Evolutionary conservation across 345 rosid genomes (phyloP).

Genomic region (Camelina sativa): DNA sequence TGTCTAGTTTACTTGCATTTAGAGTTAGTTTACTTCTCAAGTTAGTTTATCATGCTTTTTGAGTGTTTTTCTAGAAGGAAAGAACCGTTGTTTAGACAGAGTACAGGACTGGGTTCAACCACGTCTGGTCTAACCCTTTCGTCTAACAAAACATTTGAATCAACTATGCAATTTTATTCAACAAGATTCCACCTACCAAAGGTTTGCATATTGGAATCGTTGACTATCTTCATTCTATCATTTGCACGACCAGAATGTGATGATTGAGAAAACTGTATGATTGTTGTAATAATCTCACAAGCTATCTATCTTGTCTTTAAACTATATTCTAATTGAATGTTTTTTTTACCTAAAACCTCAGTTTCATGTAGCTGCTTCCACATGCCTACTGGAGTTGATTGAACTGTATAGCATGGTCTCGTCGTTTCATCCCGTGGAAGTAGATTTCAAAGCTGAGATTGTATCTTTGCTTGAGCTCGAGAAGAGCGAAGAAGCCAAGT

Average conservation of each 20-base stretch:
- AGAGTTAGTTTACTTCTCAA: not conserved
- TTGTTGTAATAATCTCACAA: not conserved
- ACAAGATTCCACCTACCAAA: not conserved
- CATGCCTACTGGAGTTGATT: slow-evolving; percentile 63
- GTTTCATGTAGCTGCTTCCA: slow-evolving; percentile 90
- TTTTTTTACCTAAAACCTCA: slow-evolving; percentile 31
- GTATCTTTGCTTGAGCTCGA: slow-evolving; percentile 65
- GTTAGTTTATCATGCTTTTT: not conserved
- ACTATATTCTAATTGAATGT: not conserved
- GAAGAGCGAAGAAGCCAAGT: slow-evolving; percentile 79
- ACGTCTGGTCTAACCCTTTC: not conserved
- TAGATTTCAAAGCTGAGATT: slow-evolving; percentile 57
- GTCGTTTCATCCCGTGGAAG: slow-evolving; percentile 39
- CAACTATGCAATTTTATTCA: not conserved
- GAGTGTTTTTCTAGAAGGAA: not conserved
- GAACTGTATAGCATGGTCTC: slow-evolving; percentile 51
- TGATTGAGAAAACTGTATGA: slow-evolving; percentile 20
- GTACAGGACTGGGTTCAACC: not conserved
- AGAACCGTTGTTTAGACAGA: not conserved
- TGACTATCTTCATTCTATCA: not conserved
- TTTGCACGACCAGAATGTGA: slow-evolving; percentile 5
- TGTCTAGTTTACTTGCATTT: slow-evolving; percentile 9
- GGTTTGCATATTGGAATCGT: not conserved
- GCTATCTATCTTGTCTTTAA: slow-evolving; percentile 4
- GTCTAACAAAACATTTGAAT: not conserved